phyloP scores from a whole-genome alignment of 1,284 basidiomycete species.

The Ganoderma resinaceum region DNA sequence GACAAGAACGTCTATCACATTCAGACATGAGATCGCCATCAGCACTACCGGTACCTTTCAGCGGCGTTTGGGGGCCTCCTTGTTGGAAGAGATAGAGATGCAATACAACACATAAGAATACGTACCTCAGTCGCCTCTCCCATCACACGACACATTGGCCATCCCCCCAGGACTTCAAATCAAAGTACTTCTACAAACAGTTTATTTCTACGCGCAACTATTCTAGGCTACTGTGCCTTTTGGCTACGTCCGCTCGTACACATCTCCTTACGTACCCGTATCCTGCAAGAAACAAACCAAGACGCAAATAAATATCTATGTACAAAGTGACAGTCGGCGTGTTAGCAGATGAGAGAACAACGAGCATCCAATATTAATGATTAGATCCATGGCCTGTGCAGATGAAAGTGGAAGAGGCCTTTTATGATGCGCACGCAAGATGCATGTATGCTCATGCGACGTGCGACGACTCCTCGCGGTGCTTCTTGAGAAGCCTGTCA shows the following conservation, averaged over 20 bases:
- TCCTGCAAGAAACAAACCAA: neutral
- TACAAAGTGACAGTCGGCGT: neutral
- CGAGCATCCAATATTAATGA: slow-evolving; percentile 16
- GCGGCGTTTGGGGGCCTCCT: neutral
- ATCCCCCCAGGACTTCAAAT: neutral
- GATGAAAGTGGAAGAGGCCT: slow-evolving; percentile 13
- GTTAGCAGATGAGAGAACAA: neutral
- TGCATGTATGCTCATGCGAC: slow-evolving; percentile 20
- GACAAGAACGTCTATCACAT: neutral
- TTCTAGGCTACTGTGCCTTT: slow-evolving; percentile 14
- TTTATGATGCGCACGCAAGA: slow-evolving; percentile 18
- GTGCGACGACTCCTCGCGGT: slow-evolving; percentile 53
- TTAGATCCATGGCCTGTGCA: slow-evolving; percentile 22
- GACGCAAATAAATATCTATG: neutral
- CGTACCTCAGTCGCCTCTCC: too few species aligned
- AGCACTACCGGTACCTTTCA: neutral
- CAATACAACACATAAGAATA: too few species aligned
- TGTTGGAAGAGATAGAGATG: neutral
- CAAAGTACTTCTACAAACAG: slow-evolving; percentile 19
- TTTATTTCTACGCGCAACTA: slow-evolving; percentile 18
- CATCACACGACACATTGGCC: neutral
- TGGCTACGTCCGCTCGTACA: slow-evolving; percentile 30
- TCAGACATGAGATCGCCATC: neutral
- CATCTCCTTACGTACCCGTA: slow-evolving; percentile 13
- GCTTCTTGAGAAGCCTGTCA: slow-evolving; percentile 80